These are phyloP conservation scores for Sphagnurus paluster DNA, from an alignment of 1,284 basidiomycete genomes.

Conservation along the genomic window DNA sequence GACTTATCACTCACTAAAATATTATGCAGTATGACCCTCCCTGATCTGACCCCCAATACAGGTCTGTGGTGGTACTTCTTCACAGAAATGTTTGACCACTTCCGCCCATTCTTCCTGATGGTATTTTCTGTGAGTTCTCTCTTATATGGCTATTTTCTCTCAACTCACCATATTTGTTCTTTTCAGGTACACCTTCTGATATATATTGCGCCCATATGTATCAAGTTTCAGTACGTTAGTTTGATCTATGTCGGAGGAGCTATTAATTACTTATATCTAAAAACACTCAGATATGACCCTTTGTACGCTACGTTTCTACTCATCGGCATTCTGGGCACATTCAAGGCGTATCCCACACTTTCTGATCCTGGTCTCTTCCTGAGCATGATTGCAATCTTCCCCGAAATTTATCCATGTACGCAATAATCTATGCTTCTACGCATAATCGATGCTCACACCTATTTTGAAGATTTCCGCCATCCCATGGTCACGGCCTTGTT, in stretches of 20 bases:
- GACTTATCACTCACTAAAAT: not conserved
- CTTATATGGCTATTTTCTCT: slow-evolving; percentile 1
- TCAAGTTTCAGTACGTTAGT: slow-evolving; percentile 76
- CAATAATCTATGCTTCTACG: not conserved
- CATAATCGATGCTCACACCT: not conserved
- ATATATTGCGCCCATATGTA: slow-evolving; percentile 83
- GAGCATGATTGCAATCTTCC: slow-evolving; percentile 79
- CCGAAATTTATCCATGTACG: slow-evolving; percentile 83
- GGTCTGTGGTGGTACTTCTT: slow-evolving; percentile 99
- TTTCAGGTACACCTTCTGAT: slow-evolving; percentile 79
- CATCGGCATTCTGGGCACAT: slow-evolving; percentile 76
- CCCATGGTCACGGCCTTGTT: slow-evolving; percentile 86
- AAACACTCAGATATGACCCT: slow-evolving; percentile 71
- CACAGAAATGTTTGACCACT: slow-evolving; percentile 99
- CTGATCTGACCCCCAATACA: slow-evolving; percentile 90
- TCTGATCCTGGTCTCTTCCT: slow-evolving; percentile 88
- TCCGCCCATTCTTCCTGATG: slow-evolving; percentile 92
- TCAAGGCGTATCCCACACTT: slow-evolving; percentile 92
- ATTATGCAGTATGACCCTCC: slow-evolving; percentile 59
- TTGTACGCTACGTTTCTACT: slow-evolving; percentile 81
- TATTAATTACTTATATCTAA: not conserved
- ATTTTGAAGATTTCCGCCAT: slow-evolving; percentile 73
- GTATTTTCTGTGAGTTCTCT: slow-evolving; percentile 81
- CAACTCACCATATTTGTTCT: not conserved
- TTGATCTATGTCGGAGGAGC: too few relatives aligned